Conservation (phyloP, 768 basidiomycete genomes). For the Paxillus involutus region DNA sequence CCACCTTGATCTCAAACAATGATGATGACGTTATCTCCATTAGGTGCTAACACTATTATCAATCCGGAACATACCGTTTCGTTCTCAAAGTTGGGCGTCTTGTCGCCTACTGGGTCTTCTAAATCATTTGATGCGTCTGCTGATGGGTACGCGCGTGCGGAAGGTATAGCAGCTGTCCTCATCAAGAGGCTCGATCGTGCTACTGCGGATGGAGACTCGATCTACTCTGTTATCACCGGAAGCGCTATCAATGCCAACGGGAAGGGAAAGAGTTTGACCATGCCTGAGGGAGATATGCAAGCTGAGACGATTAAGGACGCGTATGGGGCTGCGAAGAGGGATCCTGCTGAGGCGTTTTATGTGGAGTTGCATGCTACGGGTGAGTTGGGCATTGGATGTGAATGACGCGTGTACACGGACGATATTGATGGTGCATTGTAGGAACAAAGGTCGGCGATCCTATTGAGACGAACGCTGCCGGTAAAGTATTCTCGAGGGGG, state of each 20-base stretch:
- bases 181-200: slow-evolving; percentile 35
- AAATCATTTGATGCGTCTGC: slow-evolving; percentile 33
- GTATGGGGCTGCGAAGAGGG: slow-evolving; percentile 25
- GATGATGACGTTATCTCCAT: not conserved
- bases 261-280: slow-evolving; percentile 34
- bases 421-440: slow-evolving; percentile 4
- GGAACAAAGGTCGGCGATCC: slow-evolving; percentile 49
- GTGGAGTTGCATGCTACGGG: slow-evolving; percentile 53
- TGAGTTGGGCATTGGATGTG: not conserved
- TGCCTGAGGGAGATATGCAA: slow-evolving; percentile 35
- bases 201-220: slow-evolving; percentile 27
- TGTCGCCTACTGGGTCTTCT: slow-evolving; percentile 35
- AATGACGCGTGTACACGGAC: not conserved
- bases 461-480: slow-evolving; percentile 50
- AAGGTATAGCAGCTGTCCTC: slow-evolving; percentile 31
- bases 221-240: slow-evolving; percentile 32
- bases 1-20: too few species aligned
- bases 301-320: slow-evolving; percentile 33
- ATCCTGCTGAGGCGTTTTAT: slow-evolving; percentile 44
- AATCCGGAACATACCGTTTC: slow-evolving; percentile 27
- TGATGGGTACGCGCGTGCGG: slow-evolving; percentile 32
- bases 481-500: slow-evolving; percentile 31
- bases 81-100: slow-evolving; percentile 29
- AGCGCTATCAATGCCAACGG: slow-evolving; percentile 35
- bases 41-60: slow-evolving; percentile 29